A percentile compares a stretch with the other conserved stretches of the same genome.
Conservation (phyloP, 2,329 filamentous ascomycete genomes). For the Chrysoporthe cubensis region DNA sequence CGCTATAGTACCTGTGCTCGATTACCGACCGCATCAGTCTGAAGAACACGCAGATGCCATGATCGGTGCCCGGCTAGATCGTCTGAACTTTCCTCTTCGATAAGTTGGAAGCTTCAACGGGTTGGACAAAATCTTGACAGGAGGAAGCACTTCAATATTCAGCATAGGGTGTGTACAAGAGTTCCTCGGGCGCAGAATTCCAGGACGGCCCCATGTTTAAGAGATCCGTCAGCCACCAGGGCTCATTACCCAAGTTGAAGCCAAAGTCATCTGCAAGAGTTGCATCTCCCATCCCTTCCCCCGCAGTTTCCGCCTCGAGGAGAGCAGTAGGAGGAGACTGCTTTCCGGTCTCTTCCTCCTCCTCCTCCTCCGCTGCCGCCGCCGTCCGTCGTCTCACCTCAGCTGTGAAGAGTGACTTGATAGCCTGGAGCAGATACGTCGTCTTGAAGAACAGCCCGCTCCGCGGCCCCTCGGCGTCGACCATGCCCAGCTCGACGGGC, state of each 20-base stretch:
- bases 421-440: slow-evolving; percentile 27
- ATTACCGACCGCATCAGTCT: too few relatives aligned
- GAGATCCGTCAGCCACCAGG: slow-evolving; percentile 15
- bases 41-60: too few relatives aligned
- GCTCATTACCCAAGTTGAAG: slow-evolving; percentile 8
- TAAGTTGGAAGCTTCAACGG: too few relatives aligned
- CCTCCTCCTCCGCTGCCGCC: neutral
- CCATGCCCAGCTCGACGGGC: slow-evolving; percentile 26
- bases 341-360: neutral
- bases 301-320: neutral
- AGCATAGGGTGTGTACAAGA: slow-evolving; percentile 8
- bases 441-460: slow-evolving; percentile 34
- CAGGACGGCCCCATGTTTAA: slow-evolving; percentile 10
- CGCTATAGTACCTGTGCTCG: too few relatives aligned
- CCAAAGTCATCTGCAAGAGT: neutral
- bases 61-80: too few relatives aligned
- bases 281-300: too few relatives aligned
- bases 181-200: neutral
- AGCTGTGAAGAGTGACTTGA: slow-evolving; percentile 33
- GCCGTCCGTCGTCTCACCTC: slow-evolving; percentile 23
- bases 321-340: neutral
- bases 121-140: too few relatives aligned
- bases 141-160: neutral
- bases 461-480: slow-evolving; percentile 30
- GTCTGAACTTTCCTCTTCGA: too few relatives aligned